Evolutionary conservation across 1,284 basidiomycete species (phyloP).

Genomic region (Hemileia vastatrix): DNA sequence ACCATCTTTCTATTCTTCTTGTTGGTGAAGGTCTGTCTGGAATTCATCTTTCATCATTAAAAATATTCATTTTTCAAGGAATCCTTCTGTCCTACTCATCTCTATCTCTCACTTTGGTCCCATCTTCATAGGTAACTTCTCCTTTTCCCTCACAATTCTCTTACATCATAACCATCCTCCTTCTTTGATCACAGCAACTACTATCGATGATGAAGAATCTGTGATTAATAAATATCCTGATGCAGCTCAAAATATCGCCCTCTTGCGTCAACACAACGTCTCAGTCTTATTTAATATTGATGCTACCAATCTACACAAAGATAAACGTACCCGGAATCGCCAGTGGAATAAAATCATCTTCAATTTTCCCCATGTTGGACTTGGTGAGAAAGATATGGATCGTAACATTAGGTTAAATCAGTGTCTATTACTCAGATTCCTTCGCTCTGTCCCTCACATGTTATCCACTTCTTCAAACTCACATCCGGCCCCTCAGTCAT

Average conservation of each 20-base stretch:
- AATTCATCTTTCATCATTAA: too few species aligned
- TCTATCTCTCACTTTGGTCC: too few species aligned
- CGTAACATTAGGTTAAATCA: slow-evolving; percentile 90
- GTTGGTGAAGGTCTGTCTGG: too few species aligned
- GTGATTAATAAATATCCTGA: slow-evolving; percentile 80
- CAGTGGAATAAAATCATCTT: slow-evolving; percentile 73
- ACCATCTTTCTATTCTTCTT: too few species aligned
- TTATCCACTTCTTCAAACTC: slow-evolving; percentile 47
- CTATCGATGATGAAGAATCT: slow-evolving; percentile 68
- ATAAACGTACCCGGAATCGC: slow-evolving; percentile 44
- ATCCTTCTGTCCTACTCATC: too few species aligned
- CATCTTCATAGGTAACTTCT: slow-evolving; percentile 64
- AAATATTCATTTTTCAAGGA: too few species aligned
- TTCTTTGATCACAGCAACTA: slow-evolving; percentile 68
- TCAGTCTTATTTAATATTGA: slow-evolving; percentile 75
- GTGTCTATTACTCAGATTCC: slow-evolving; percentile 69
- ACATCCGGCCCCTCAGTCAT: slow-evolving; percentile 23
- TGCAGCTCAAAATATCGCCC: slow-evolving; percentile 55
- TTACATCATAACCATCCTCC: slow-evolving; percentile 50
- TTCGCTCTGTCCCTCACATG: slow-evolving; percentile 61
- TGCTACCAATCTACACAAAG: slow-evolving; percentile 63
- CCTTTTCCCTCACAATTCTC: slow-evolving; percentile 70
- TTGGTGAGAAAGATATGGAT: slow-evolving; percentile 86
- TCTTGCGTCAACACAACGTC: slow-evolving; percentile 56
- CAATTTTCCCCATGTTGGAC: slow-evolving; percentile 95